phyloP scores from a whole-genome alignment of 1,284 basidiomycete genomes.

The Rhodofomes roseus region DNA sequence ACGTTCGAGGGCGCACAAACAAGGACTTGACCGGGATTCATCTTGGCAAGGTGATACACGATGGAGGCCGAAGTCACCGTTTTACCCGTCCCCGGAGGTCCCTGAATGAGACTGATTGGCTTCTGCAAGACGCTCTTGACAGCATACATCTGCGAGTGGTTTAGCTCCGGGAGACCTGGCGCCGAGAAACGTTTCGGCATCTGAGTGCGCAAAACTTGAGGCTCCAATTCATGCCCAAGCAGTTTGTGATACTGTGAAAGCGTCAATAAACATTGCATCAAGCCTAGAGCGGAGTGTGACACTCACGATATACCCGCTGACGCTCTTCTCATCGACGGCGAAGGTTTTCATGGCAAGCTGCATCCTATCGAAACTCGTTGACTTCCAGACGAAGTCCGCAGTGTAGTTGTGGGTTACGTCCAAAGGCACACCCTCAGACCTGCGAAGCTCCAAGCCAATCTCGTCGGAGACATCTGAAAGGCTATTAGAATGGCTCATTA shows the following conservation, averaged over 20 bases:
- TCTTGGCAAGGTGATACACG: constrained; percentile 98
- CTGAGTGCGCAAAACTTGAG: constrained; percentile 84
- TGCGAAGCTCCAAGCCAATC: constrained; percentile 89
- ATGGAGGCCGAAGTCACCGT: constrained; percentile 99
- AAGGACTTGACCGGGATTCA: constrained; percentile 99
- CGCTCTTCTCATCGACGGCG: constrained; percentile 98
- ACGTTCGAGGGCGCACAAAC: constrained; percentile 99
- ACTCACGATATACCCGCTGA: constrained; percentile 93
- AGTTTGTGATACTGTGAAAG: constrained; percentile 88
- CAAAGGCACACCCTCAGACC: constrained; percentile 91
- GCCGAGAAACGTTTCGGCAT: constrained; percentile 98
- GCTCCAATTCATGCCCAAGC: constrained; percentile 93
- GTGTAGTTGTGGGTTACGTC: constrained; percentile 95
- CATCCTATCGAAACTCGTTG: constrained; percentile 98
- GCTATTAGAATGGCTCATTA: constrained; percentile 15
- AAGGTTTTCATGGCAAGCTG: constrained; percentile 99
- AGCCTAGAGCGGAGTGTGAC: constrained; percentile 4
- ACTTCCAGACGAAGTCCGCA: constrained; percentile 99
- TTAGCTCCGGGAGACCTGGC: constrained; percentile 95
- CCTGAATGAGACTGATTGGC: constrained; percentile 97
- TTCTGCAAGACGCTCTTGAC: constrained; percentile 99
- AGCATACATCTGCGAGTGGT: constrained; percentile 99
- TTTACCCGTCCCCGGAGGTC: constrained; percentile 98
- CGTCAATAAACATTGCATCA: constrained; percentile 1
- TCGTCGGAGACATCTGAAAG: constrained; percentile 91